Conservation (phyloP, 2,329 filamentous ascomycete genomes). For the Colletotrichum viniferum region DNA sequence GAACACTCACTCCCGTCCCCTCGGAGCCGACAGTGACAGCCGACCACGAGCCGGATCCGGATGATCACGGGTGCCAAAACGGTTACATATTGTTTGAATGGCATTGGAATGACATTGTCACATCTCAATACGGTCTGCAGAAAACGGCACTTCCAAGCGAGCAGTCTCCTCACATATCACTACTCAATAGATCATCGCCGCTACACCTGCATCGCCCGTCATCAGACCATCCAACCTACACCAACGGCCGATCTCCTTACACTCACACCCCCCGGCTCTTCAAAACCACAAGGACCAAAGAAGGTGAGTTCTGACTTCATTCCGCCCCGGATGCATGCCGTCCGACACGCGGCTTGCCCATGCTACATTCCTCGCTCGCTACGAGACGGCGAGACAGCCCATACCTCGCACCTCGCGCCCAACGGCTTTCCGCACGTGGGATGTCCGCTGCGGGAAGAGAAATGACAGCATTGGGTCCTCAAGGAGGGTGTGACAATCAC, state of each 20-base stretch:
- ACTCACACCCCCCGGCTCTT: not conserved
- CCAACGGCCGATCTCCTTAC: not conserved
- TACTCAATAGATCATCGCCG: not conserved
- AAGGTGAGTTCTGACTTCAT: not conserved
- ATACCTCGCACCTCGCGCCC: not conserved
- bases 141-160: not conserved
- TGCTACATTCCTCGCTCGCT: not conserved
- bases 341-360: not conserved
- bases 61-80: not conserved
- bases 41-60: not conserved
- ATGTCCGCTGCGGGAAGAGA: not conserved
- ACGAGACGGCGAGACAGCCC: not conserved
- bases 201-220: not conserved
- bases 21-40: not conserved
- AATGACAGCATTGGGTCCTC: not conserved
- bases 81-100: not conserved
- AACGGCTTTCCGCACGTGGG: not conserved
- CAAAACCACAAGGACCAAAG: not conserved
- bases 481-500: not conserved
- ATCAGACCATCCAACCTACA: not conserved
- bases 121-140: not conserved
- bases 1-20: not conserved
- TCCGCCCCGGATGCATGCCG: not conserved
- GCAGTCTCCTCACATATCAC: not conserved
- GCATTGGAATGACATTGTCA: not conserved